A percentile compares a stretch with the other conserved stretches of the same genome.
Conservation (phyloP, 768 basidiomycete species). For the Suillus hirtellus region DNA sequence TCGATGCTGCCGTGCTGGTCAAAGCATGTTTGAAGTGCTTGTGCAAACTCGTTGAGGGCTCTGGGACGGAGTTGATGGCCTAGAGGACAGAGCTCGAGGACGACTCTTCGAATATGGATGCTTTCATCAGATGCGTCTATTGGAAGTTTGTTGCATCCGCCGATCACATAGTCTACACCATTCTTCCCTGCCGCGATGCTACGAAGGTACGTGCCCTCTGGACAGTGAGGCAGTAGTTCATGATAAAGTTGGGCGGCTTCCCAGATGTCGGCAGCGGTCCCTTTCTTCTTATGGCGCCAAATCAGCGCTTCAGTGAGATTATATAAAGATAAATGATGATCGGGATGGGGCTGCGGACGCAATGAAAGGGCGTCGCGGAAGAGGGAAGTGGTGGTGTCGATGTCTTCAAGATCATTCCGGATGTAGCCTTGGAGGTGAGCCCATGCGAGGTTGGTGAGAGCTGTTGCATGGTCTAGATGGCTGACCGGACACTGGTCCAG, state of each 20-base stretch:
- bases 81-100: too few species aligned
- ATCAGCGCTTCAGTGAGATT: too few species aligned
- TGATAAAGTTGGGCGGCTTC: background rate
- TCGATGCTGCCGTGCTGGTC: too few species aligned
- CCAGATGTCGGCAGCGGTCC: background rate
- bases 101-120: too few species aligned
- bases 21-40: too few species aligned
- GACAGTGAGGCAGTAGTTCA: background rate
- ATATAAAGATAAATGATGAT: too few species aligned
- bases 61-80: background rate
- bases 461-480: background rate
- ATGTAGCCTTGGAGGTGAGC: background rate
- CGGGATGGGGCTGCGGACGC: background rate
- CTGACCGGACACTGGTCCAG: background rate
- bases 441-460: background rate
- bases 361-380: background rate
- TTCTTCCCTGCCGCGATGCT: background rate
- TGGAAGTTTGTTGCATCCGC: background rate
- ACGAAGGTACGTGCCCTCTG: background rate
- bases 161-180: background rate
- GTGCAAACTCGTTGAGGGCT: too few species aligned
- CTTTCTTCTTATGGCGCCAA: background rate
- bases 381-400: background rate
- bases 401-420: background rate
- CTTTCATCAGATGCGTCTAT: too few species aligned